phyloP scores from a whole-genome alignment of 2,329 filamentous ascomycete genomes.

The Colletotrichum echinochloae region DNA sequence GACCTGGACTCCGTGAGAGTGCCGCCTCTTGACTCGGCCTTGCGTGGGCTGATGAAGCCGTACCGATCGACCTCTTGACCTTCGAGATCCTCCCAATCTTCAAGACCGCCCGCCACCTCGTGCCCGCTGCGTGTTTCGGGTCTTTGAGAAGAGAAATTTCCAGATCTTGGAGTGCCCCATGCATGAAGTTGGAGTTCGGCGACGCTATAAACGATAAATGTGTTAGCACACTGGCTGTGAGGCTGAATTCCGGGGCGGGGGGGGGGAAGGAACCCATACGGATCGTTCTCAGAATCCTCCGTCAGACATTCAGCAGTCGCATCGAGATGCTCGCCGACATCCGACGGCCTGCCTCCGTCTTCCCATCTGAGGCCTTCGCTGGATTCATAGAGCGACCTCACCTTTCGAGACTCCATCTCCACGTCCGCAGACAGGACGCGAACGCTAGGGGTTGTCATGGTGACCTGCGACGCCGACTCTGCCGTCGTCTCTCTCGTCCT shows the following conservation, averaged over 20 bases:
- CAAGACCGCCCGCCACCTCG: conserved; percentile 69
- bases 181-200: conserved; percentile 48
- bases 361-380: conserved; percentile 66
- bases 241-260: conserved; percentile 33
- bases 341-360: conserved; percentile 61
- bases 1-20: conserved; percentile 57
- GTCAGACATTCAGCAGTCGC: conserved; percentile 64
- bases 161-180: conserved; percentile 55
- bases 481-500: conserved; percentile 40
- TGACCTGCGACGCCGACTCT: conserved; percentile 31
- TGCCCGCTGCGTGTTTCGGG: conserved; percentile 58
- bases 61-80: conserved; percentile 74
- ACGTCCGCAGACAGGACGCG: conserved; percentile 65
- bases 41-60: conserved; percentile 70
- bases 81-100: conserved; percentile 76
- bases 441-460: conserved; percentile 57
- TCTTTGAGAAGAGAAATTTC: conserved; percentile 58
- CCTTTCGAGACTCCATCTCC: conserved; percentile 74
- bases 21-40: conserved; percentile 54
- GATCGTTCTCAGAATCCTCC: conserved; percentile 65
- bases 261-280: conserved; percentile 67
- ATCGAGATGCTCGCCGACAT: conserved; percentile 60
- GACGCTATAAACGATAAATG: conserved; percentile 42
- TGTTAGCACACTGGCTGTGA: conserved; percentile 48
- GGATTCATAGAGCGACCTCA: conserved; percentile 74